phyloP scores from a whole-genome alignment of 345 rosid genomes.

The Melastoma malabathricum region DNA sequence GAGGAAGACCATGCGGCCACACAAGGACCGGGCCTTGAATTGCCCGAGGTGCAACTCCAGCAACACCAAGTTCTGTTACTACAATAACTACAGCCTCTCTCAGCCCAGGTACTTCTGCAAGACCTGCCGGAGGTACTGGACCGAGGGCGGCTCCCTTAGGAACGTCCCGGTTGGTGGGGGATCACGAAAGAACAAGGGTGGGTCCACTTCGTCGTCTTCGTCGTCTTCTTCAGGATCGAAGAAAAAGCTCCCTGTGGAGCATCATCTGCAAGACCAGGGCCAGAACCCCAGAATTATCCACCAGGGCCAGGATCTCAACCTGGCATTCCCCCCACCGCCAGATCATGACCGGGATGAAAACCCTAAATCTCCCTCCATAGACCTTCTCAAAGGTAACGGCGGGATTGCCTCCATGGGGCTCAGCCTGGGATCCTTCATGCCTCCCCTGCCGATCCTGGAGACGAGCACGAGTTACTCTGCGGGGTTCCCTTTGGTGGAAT shows the following conservation, averaged over 20 bases:
- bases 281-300: not conserved
- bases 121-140: conserved; percentile 11
- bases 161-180: conserved; percentile 9
- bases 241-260: not conserved
- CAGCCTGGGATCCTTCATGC: not conserved
- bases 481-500: conserved; percentile 3
- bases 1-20: conserved; percentile 2
- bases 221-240: not conserved
- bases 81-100: conserved; percentile 10
- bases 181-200: conserved; percentile 4
- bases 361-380: not conserved
- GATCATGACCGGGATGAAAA: not conserved
- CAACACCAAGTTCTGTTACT: conserved; percentile 11
- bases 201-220: not conserved
- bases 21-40: conserved; percentile 7
- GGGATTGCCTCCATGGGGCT: not conserved
- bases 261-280: not conserved
- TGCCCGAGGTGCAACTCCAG: conserved; percentile 8
- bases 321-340: not conserved
- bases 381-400: no score
- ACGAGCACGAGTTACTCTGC: no score
- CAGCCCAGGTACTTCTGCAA: conserved; percentile 10
- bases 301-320: conserved; percentile 5
- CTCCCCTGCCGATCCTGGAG: not conserved
- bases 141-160: conserved; percentile 8